phyloP scores from a whole-genome alignment of 208 protist species.

The Trypanosoma congolense region DNA sequence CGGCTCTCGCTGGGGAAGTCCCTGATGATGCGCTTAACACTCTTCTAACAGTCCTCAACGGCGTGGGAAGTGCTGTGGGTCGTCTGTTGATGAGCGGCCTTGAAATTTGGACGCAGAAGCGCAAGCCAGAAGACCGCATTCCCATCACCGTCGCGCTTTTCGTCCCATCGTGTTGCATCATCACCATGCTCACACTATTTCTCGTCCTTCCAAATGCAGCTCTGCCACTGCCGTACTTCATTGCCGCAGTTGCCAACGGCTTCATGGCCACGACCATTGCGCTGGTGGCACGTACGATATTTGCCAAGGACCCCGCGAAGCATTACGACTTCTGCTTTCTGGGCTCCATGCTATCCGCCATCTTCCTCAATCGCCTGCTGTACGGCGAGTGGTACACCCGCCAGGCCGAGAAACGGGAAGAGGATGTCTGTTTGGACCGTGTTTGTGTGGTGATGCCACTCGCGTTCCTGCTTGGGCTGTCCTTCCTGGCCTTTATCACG shows the following conservation, averaged over 20 bases:
- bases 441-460: slow-evolving; percentile 19
- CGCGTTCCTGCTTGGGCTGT: slow-evolving; percentile 17
- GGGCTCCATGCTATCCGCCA: slow-evolving; percentile 16
- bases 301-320: slow-evolving; percentile 23
- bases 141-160: slow-evolving; percentile 25
- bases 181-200: slow-evolving; percentile 19
- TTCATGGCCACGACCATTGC: slow-evolving; percentile 18
- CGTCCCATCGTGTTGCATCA: slow-evolving; percentile 10
- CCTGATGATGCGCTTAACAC: slow-evolving; percentile 18
- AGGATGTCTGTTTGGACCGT: slow-evolving; percentile 15
- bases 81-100: slow-evolving; percentile 17
- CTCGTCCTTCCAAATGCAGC: slow-evolving; percentile 35
- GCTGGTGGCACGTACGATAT: slow-evolving; percentile 24
- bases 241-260: slow-evolving; percentile 23
- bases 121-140: slow-evolving; percentile 18
- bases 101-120: slow-evolving; percentile 18
- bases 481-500: slow-evolving; percentile 12
- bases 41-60: slow-evolving; percentile 19
- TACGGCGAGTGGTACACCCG: slow-evolving; percentile 26
- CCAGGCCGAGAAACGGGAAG: slow-evolving; percentile 7
- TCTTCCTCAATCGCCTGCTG: slow-evolving; percentile 26
- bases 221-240: slow-evolving; percentile 29
- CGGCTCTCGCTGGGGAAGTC: slow-evolving; percentile 12
- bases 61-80: slow-evolving; percentile 18
- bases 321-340: slow-evolving; percentile 40